Base-by-base conservation (phyloP, 2,329 filamentous ascomycete genomes). In the Pestalotiopsis sp. region DNA sequence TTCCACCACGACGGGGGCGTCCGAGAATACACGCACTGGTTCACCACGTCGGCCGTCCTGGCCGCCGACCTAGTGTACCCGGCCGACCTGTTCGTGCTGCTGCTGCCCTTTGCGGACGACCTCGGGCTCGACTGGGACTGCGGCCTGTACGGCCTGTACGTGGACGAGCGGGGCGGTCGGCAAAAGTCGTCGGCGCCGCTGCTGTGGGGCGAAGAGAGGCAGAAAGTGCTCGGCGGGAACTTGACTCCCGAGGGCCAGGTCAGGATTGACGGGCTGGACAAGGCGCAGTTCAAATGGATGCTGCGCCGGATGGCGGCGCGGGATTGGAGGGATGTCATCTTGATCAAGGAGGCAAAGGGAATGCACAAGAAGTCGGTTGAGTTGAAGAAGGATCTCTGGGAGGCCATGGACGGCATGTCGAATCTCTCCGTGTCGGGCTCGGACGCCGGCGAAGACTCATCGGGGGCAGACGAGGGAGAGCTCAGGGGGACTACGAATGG, bases 81-180 rank as follows among this genome's bases (percentile, higher is more conserved):
- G 9, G 56, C 65, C 36, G 65, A 66, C 23, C 31, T 66, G 25
- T 66, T 66, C 52, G 31, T 59, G 17, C 31, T n/a, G 11, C 20
- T 66, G 4, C 65, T 60, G 56, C 65, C 52, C 31, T 66, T 20
- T 25, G 65, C 65, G 1, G 65, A 66, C 31, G 13, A 45, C 0
- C 40, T 66, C 13, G 56, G 56, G 9, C 31, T 66, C 3, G 38
- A 59, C 40, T 60, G 65, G 65, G 65, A 66, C 27, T 25, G 45
- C 27, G 65, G 45, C 38, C 11, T 38, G 17, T 38, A 56, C 4
- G 56, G 60, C 52, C 17, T 66, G 31, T 25, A 36, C 11, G 17
- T 60, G 7, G 17, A n/a, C 17, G 13, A 25, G 65, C 57, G 58
- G 27, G 3, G 25, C 11, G 17, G 56, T 4, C 49, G 13, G 11